Evolutionary conservation across 805 yeast genomes (phyloP).

Genomic region (Starmerella etchellsii): DNA sequence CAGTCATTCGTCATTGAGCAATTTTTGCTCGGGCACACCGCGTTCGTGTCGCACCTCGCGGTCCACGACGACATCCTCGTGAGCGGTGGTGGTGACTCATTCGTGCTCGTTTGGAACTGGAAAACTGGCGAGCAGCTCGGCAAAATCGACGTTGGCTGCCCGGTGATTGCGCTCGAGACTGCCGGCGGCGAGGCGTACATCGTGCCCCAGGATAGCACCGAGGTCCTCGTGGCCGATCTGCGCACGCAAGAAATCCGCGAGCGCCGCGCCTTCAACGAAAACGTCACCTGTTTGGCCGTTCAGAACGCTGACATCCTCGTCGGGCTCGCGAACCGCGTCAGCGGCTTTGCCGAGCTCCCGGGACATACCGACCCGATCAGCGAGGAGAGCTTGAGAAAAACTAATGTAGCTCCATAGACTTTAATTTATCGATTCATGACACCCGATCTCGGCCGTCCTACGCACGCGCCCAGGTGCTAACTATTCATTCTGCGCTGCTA

Average conservation of each 20-base stretch:
- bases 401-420: background rate
- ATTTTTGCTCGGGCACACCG: constrained; percentile 76
- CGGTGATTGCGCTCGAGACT: constrained; percentile 8
- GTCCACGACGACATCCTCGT: constrained; percentile 46
- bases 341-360: background rate
- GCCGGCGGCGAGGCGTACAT: constrained; percentile 4
- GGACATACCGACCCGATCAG: constrained; percentile 1
- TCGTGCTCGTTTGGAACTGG: constrained; percentile 72
- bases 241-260: constrained; percentile 6
- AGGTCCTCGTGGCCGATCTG: constrained; percentile 8
- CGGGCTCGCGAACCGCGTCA: constrained; percentile 2
- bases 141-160: constrained; percentile 26
- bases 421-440: too few species aligned
- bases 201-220: constrained; percentile 12
- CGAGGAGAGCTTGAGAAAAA: constrained; percentile 9
- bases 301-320: constrained; percentile 3
- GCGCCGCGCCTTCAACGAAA: constrained; percentile 4
- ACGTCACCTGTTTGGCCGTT: constrained; percentile 10
- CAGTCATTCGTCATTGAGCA: constrained; percentile 62
- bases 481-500: too few species aligned
- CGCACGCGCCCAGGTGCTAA: too few species aligned
- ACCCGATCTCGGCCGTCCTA: too few species aligned
- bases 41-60: constrained; percentile 61
- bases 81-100: constrained; percentile 88
- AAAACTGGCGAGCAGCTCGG: constrained; percentile 36